These are phyloP conservation scores for Rhinocladiella mackenziei DNA, from an alignment of 2,329 filamentous ascomycete species.

Conservation along the genomic window DNA sequence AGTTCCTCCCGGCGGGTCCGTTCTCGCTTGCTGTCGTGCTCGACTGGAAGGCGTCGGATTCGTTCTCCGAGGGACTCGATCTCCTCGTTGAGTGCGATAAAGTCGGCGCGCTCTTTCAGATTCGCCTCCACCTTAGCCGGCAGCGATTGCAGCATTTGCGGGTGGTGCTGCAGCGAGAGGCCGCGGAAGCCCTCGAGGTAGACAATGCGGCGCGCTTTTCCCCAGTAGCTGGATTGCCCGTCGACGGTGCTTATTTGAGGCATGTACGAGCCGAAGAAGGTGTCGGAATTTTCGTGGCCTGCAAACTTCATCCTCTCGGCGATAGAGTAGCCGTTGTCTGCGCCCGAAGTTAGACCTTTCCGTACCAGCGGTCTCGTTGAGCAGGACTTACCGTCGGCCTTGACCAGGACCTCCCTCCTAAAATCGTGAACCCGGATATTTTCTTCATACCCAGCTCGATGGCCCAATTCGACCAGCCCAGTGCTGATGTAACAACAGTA, in stretches of 20 bases:
- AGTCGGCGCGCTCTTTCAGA: conserved; percentile 15
- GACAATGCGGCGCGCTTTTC: conserved; percentile 21
- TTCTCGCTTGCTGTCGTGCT: conserved; percentile 8
- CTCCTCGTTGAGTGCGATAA: conserved; percentile 16
- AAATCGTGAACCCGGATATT: conserved; percentile 23
- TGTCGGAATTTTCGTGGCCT: conserved; percentile 23
- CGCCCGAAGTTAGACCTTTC: conserved; percentile 15
- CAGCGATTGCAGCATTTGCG: conserved; percentile 19
- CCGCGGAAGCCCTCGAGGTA: conserved; percentile 26
- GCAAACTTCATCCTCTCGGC: conserved; percentile 27
- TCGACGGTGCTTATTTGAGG: conserved; percentile 26
- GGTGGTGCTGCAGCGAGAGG: conserved; percentile 24
- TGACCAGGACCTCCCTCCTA: conserved; percentile 23
- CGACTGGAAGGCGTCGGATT: conserved; percentile 1
- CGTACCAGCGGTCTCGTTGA: conserved; percentile 5
- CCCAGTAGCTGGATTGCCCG: conserved; percentile 22
- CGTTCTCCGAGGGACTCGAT: conserved; percentile 14
- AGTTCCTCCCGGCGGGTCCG: conserved; percentile 15
- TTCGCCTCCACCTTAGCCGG: conserved; percentile 21
- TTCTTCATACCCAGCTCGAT: conserved; percentile 25
- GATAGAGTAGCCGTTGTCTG: conserved; percentile 24
- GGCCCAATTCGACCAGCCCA: conserved; percentile 13
- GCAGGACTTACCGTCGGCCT: conserved; percentile 24
- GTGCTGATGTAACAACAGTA: too few relatives aligned
- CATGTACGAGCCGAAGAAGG: conserved; percentile 26